Evolutionary conservation across 192 early-diverging fungal species (phyloP).

Genomic region (Podochytrium sp.): DNA sequence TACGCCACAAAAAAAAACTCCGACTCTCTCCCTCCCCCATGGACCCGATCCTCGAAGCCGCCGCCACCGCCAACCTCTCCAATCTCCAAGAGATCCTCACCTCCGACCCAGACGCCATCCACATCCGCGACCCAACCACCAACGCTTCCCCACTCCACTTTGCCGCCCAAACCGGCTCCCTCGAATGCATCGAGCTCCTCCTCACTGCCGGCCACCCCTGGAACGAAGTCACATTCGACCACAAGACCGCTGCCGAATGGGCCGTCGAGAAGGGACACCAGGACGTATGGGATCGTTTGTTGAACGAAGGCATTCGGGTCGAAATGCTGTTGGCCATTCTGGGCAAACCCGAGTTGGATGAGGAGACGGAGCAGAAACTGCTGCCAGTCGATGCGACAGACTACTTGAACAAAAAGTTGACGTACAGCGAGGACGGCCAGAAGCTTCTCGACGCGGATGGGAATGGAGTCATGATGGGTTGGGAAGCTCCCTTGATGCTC

Average conservation of each 20-base stretch:
- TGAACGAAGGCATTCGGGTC: constrained; percentile 81
- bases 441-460: constrained; percentile 81
- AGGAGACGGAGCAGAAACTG: constrained; percentile 43
- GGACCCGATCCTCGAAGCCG: background rate
- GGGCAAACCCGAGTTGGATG: constrained; percentile 21
- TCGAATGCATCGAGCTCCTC: constrained; percentile 27
- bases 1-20: too few species aligned
- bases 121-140: background rate
- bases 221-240: constrained; percentile 78
- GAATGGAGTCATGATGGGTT: constrained; percentile 98
- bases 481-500: constrained; percentile 93
- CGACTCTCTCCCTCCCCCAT: too few species aligned
- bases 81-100: background rate
- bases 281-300: constrained; percentile 76
- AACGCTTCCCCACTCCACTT: constrained; percentile 26
- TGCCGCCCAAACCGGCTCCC: constrained; percentile 28
- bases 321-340: constrained; percentile 59
- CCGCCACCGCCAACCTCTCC: background rate
- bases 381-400: constrained; percentile 42
- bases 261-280: constrained; percentile 71
- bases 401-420: constrained; percentile 78
- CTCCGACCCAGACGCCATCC: background rate
- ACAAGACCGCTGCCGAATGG: constrained; percentile 83
- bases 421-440: constrained; percentile 61
- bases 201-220: constrained; percentile 69